These are phyloP conservation scores for Eimeria zaria DNA, from an alignment of 169 alveolate species.

Conservation along the genomic window DNA sequence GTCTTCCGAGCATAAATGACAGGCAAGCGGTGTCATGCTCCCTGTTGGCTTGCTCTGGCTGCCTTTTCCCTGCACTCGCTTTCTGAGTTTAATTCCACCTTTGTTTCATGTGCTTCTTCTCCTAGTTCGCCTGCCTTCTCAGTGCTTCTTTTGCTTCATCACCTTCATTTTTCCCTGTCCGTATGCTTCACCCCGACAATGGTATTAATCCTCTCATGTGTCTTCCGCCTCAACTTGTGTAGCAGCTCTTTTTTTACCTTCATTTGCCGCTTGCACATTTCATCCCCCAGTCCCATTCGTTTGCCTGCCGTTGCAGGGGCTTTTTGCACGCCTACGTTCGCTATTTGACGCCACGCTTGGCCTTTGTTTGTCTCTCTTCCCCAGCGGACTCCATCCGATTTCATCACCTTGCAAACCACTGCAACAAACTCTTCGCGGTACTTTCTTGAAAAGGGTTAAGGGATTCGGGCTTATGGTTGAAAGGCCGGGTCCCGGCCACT, in stretches of 20 bases:
- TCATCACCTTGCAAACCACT: conserved; percentile 87
- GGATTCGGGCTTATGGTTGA: background rate
- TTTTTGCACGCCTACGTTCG: conserved; percentile 88
- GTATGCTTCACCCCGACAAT: background rate
- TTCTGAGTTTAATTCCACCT: background rate
- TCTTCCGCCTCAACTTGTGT: background rate
- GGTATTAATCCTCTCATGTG: background rate
- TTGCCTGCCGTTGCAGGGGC: conserved; percentile 73
- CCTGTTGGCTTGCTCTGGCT: background rate
- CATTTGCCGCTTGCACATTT: background rate
- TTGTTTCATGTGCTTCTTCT: background rate
- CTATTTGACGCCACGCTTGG: conserved; percentile 85
- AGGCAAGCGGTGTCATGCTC: conserved; percentile 72
- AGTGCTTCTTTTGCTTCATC: background rate
- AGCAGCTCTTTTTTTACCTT: background rate
- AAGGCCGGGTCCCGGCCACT: background rate
- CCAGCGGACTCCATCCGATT: conserved; percentile 87
- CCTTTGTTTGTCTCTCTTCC: conserved; percentile 86
- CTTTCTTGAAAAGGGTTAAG: background rate
- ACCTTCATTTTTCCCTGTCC: background rate
- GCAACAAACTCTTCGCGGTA: conserved; percentile 85
- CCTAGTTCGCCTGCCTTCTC: background rate
- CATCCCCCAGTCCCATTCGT: background rate
- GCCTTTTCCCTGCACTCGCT: background rate
- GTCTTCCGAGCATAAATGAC: conserved; percentile 92